Evolutionary conservation across 116 monocot species (phyloP).

Genomic region (Papilionanthe hybrid): DNA sequence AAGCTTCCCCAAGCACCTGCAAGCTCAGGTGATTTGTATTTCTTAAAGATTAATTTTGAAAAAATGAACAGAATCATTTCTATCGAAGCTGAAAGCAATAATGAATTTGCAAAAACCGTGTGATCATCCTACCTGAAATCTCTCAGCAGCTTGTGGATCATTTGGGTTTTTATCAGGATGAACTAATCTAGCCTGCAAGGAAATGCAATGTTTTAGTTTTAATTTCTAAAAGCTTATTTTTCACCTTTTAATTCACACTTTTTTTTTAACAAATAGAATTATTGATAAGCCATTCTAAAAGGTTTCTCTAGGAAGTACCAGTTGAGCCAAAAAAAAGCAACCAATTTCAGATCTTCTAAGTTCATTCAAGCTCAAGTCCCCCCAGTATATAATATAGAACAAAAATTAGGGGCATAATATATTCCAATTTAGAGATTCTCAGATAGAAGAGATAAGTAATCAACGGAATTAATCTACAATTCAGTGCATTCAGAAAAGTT

Average conservation of each 20-base stretch:
- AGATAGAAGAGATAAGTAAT: too few relatives aligned
- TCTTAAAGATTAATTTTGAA: not conserved
- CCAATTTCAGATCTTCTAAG: too few relatives aligned
- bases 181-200: slow-evolving; percentile 56
- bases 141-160: slow-evolving; percentile 63
- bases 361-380: too few relatives aligned
- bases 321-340: too few relatives aligned
- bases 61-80: not conserved
- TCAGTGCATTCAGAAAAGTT: not conserved
- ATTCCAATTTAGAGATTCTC: not conserved
- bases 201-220: not conserved
- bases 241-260: too few relatives aligned
- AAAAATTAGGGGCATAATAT: not conserved
- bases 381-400: too few relatives aligned
- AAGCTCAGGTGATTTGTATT: slow-evolving; percentile 3
- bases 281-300: too few relatives aligned
- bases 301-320: too few relatives aligned
- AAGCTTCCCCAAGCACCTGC: slow-evolving; percentile 77
- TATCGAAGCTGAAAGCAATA: not conserved
- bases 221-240: not conserved
- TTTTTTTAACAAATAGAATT: too few relatives aligned
- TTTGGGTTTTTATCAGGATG: slow-evolving; percentile 77
- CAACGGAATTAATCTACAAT: too few relatives aligned
- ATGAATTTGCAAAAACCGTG: not conserved
- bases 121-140: slow-evolving; percentile 32